Evolutionary conservation across 345 rosid genomes (phyloP).

Genomic region (Mangifera indica): DNA sequence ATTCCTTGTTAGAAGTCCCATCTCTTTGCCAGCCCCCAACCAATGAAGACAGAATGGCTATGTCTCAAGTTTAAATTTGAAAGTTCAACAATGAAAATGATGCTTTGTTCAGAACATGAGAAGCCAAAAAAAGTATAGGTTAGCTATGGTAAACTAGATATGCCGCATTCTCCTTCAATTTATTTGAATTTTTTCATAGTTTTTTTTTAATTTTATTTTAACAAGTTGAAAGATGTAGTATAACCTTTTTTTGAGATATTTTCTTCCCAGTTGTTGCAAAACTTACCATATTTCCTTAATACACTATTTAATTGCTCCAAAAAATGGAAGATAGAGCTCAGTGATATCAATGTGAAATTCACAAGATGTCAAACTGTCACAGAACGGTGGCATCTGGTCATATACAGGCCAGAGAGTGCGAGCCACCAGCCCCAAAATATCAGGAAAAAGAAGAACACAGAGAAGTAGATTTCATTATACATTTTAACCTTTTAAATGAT

Average conservation of each 20-base stretch:
- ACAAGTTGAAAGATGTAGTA: neutral
- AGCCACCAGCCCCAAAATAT: neutral
- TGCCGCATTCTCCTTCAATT: neutral
- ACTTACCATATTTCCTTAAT: neutral
- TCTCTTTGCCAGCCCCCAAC: conserved; percentile 5
- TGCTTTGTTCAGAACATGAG: neutral
- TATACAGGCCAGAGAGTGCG: neutral
- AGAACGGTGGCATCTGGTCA: neutral
- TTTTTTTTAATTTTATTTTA: neutral
- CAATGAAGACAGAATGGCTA: conserved; percentile 1
- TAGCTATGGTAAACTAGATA: neutral
- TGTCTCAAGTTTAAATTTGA: neutral
- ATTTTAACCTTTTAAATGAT: neutral
- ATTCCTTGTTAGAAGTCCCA: neutral
- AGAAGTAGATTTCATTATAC: neutral
- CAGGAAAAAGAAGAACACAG: too few species aligned
- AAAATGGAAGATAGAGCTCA: neutral
- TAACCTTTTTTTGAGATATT: neutral
- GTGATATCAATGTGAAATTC: neutral
- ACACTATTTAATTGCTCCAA: neutral
- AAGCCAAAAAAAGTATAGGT: neutral
- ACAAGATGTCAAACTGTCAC: conserved; percentile 1
- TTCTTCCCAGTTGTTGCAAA: neutral
- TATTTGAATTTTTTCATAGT: neutral
- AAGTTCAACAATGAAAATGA: neutral